Evolutionary conservation across 768 basidiomycete genomes (phyloP), one percentile per base, ranked within the genome.

Genomic region (Guyanaporus albipodus): DNA sequence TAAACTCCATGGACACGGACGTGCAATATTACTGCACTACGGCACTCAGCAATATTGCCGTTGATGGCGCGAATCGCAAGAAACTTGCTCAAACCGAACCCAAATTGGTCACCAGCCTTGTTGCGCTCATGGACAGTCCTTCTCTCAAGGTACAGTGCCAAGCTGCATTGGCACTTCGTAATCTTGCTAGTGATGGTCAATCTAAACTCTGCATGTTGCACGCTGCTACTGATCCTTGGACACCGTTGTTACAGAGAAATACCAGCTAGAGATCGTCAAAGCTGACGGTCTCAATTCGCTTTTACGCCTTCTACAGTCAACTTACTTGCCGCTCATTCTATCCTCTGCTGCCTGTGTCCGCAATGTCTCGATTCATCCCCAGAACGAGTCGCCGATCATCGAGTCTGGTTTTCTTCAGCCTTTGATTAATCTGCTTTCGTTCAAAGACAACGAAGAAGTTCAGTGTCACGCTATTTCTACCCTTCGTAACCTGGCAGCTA

Each of bases 21-120:
- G 96, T 99, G 2, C 96, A 99, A 66, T 99, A 99, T 62, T 99
- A 99, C 66, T 99, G 96, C 69, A 99, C 96, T 6, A 99, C 96
- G 11, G 96, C 96, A 6, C 70, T 99, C 58, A 93, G 90, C 65
- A 99, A 99, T 62, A 99, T 99, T 55, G 96, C 96, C 27, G 96
- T 99, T 7, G 96, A 99, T 70, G 88, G 91, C 83, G 57, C 50
- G 67, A 99, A 98, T 69, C 77, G 96, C 56, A 94, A 93, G 77
- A 95, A 94, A 67, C 76, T 99, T 22, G 91, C 94, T 2, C 82
- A 88, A 61, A 89, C 81, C 54, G 96, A 99, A 68, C 93, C 94
- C 9, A 96, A 91, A 64, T 76, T 99, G 21, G 95, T 99, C 4
- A 77, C 88, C 22, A 96, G 92, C 62, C 75, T 99, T 28, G 95